Base-by-base conservation (phyloP, 1,284 basidiomycete species). In the Uromyces viciae-fabae region DNA sequence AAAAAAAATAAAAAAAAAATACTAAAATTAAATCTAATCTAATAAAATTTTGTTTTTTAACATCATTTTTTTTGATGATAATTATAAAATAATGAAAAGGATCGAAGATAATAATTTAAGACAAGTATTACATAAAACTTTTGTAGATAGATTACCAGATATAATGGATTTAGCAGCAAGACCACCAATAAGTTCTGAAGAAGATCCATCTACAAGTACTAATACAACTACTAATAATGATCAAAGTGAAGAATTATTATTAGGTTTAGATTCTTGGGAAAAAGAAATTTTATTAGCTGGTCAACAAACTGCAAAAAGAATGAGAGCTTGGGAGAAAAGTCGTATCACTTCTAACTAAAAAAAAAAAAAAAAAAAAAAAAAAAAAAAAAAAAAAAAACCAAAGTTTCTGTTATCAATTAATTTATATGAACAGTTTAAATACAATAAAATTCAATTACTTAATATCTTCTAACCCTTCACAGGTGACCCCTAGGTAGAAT, bases 201-300 rank as follows among this genome's bases (percentile, higher is more conserved):
- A 69, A 82, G 84, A 54, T 82, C 83, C 11, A 71, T 79, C 62
- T 49, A 79, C 43, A 19, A 54, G 68, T 14, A 74, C 81, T 3
- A 69, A 72, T 74, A 64, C 62, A 38, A 40, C 58, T 40, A 52
- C 42, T 17, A 54, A 11, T 38, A 25, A 54, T 31, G 1, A 72
- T 54, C 49, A n/a, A 52, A 43, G 36, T 40, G 84, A 83, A 60
- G 84, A 84, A 71, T 85, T 85, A 73, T 81, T 83, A 9, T 82
- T 83, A 46, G 83, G 83, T 0, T 66, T 85, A 46, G 85, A 85
- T 66, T 80, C 82, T 33, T 85, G 85, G 84, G 85, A 85, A 82
- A 84, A 84, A 56, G 83, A 85, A 75, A 71, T 84, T 33, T 36
- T 79, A 22, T 17, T 36, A 15, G 66, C 54, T 1, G 77, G 77